Evolutionary conservation across 257 asterid species (phyloP).

Genomic region (Solanum stenotomum): DNA sequence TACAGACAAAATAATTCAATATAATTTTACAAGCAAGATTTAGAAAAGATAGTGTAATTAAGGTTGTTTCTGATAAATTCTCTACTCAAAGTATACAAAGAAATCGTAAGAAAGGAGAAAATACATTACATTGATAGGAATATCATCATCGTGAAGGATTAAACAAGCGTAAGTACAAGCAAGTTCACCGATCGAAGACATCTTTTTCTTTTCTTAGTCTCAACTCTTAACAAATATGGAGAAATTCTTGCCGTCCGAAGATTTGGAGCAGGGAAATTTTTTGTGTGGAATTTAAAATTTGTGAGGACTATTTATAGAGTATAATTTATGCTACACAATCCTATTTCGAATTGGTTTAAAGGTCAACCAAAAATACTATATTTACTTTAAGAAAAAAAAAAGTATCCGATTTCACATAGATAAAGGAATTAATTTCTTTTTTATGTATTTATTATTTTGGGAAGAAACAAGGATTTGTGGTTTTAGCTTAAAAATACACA

Average conservation of each 20-base stretch:
- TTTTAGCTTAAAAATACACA: background rate
- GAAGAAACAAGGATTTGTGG: background rate
- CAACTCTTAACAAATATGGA: background rate
- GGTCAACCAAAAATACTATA: background rate
- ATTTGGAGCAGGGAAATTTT: background rate
- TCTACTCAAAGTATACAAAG: background rate
- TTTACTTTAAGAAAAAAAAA: background rate
- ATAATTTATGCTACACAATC: background rate
- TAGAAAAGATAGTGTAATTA: rapidly evolving
- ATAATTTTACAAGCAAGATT: background rate
- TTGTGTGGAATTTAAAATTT: background rate
- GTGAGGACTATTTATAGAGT: background rate
- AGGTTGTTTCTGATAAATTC: too few species aligned
- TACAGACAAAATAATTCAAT: too few species aligned
- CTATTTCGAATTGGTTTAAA: background rate
- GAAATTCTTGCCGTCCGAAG: background rate
- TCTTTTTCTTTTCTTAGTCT: background rate
- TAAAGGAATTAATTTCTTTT: background rate
- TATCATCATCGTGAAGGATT: constrained; percentile 14
- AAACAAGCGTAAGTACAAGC: constrained; percentile 12
- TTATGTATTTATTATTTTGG: background rate
- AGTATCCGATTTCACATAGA: background rate
- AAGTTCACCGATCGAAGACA: background rate
- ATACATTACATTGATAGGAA: constrained; percentile 2
- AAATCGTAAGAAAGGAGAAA: background rate